Evolutionary conservation across 2,329 filamentous ascomycete genomes (phyloP), one percentile per base, ranked within the genome.

Genomic region (Aulographum hederae): DNA sequence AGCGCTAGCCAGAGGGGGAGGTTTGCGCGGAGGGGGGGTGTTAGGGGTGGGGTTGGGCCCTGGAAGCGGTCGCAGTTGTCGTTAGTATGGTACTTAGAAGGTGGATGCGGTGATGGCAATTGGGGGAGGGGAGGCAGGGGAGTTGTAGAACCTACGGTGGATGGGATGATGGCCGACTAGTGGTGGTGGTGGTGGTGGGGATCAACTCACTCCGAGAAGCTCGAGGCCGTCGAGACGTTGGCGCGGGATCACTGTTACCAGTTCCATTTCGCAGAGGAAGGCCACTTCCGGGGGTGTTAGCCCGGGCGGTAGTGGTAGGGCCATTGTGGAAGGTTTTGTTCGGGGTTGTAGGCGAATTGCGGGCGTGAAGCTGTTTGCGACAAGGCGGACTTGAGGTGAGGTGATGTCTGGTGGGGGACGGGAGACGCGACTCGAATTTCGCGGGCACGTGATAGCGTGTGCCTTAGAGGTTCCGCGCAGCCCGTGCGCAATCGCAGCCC

Each of bases 251-350:
- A 98, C 69, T 0, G 85, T 94, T 34, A 98, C 78, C 46, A 82
- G 70, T 59, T 95, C 86, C 84, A 94, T 95, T 60, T 98, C 89
- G 54, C 85, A 93, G 18, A 95, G 62, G 48, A 95, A 98, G 31
- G 84, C 79, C 28, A 91, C 78, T 58, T 98, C 89, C 40, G 79
- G 65, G 37, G 89, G 82, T 44, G 79, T 77, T 28, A 94, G 67
- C 53, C 76, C 69, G 39, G 66, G 60, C 25, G 67, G 66, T 26
- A 73, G 60, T 39, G 68, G 67, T 41, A 73, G 63, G 32, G 69
- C 69, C 70, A 75, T 74, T 33, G 41, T 45, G 26, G 21, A 14
- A n/a, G n/a, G n/a, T n/a, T n/a, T n/a, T n/a, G n/a, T n/a, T 14
- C 27, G 15, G 37, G 34, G 27, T 16, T 37, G 29, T 31, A 27